Percentiles rank a stretch among this genome's conserved stretches.
phyloP scores from a whole-genome alignment of 192 early-diverging fungal genomes.

The Podila clonocystis region DNA sequence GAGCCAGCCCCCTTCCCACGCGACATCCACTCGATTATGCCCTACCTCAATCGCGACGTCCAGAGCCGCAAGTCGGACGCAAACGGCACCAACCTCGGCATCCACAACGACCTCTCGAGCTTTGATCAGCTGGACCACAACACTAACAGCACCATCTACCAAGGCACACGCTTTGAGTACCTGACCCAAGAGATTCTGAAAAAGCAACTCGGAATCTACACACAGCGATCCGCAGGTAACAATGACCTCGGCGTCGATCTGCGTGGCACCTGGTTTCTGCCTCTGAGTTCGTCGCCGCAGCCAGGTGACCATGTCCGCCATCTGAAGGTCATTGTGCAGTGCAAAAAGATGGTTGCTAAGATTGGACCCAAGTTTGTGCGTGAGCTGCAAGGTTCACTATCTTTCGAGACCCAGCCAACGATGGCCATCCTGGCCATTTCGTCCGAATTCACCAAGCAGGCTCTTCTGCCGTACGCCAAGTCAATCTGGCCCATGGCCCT shows the following conservation, averaged over 20 bases:
- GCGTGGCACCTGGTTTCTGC: slow-evolving; percentile 49
- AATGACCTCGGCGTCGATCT: slow-evolving; percentile 39
- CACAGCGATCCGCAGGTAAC: slow-evolving; percentile 40
- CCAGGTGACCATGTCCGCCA: slow-evolving; percentile 36
- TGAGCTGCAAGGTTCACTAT: slow-evolving; percentile 35
- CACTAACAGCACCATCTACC: slow-evolving; percentile 30
- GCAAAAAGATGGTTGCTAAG: slow-evolving; percentile 27
- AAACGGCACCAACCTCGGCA: background rate
- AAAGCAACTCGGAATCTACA: slow-evolving; percentile 42
- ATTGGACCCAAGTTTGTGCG: slow-evolving; percentile 43
- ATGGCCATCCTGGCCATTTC: slow-evolving; percentile 37
- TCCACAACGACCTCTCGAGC: slow-evolving; percentile 30
- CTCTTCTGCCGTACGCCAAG: slow-evolving; percentile 23
- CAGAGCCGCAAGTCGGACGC: background rate
- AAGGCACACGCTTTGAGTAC: slow-evolving; percentile 41
- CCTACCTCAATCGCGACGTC: slow-evolving; percentile 18
- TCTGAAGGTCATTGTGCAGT: slow-evolving; percentile 49
- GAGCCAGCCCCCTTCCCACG: slow-evolving; percentile 33
- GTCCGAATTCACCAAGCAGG: slow-evolving; percentile 28
- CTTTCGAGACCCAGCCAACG: slow-evolving; percentile 42
- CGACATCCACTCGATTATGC: slow-evolving; percentile 37
- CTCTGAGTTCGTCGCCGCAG: slow-evolving; percentile 19
- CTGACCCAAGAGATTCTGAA: slow-evolving; percentile 36
- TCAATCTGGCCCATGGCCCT: slow-evolving; percentile 47
- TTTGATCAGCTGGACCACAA: slow-evolving; percentile 19